Base-by-base conservation (phyloP, 2,329 filamentous ascomycete genomes). In the Phialophora tarda region DNA sequence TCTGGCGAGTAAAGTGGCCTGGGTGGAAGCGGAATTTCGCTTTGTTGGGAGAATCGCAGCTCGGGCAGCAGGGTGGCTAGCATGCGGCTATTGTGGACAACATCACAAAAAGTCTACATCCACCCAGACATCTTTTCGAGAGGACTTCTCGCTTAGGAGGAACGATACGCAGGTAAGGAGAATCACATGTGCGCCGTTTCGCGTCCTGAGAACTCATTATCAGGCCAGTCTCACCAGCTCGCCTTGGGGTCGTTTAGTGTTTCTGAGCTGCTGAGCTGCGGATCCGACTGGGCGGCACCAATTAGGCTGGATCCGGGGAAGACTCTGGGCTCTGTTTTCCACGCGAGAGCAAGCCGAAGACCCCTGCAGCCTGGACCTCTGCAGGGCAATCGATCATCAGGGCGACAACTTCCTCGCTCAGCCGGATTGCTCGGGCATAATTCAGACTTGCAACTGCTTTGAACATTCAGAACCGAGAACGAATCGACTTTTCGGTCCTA, bases 301-400 rank as follows among this genome's bases (percentile, higher is more conserved):
- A 24, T 47, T 41, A 44, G 28, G 24, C 21, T 10, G 17, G 30
- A 61, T 61, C 28, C 30, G 58, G 58, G 23, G 47, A 41, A 61
- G 30, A 21, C 30, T 23, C 47, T 23, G 21, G 48, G 48, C 24
- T 17, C 24, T 28, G 10, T 30, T 50, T 48, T 11, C 41, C 38
- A 59, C 56, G 48, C 21, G 48, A 51, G 48, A 12, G 56, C 24
- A 47, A 47, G 23, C 57, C 57, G 41, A 50, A 17, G 12, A 17
- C 23, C 10, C 41, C 41, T 21, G 17, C 28, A n/a, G 38, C 41
- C 21, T 30, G 24, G 38, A 44, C 21, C 57, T 26, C 23, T 53
- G 47, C 21, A 53, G 59, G 38, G 11, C 32, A 21, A 55, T 24
- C 30, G n/a, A 60, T 4, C 14, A n/a, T 30, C n/a, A 17, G 1